Conservation (phyloP, 345 rosid species). For the Populus davidiana region DNA sequence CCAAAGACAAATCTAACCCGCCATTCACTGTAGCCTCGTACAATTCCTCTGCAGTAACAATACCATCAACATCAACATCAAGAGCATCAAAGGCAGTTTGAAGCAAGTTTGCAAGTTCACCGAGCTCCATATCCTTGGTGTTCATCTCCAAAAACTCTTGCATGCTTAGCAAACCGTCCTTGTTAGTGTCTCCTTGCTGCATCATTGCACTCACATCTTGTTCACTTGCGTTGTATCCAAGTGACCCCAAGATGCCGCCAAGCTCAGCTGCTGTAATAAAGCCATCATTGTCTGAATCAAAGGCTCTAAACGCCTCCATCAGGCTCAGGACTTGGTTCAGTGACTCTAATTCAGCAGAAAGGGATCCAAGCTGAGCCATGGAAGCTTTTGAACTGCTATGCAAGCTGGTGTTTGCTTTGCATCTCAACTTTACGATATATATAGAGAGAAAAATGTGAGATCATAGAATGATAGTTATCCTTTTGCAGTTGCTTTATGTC, state of each 20-base stretch:
- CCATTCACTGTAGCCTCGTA: slow-evolving; percentile 23
- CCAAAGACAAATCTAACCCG: slow-evolving; percentile 28
- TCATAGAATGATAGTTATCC: neutral
- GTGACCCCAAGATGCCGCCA: slow-evolving; percentile 50
- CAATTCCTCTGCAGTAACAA: slow-evolving; percentile 42
- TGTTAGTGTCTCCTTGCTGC: slow-evolving; percentile 47
- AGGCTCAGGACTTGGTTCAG: slow-evolving; percentile 43
- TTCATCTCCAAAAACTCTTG: slow-evolving; percentile 62
- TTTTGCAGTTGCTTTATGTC: slow-evolving; percentile 5
- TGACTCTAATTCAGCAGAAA: slow-evolving; percentile 42
- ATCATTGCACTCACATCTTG: slow-evolving; percentile 52
- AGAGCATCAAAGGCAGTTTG: slow-evolving; percentile 33
- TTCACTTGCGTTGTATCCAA: slow-evolving; percentile 46
- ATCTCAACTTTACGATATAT: neutral
- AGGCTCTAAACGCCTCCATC: slow-evolving; percentile 58
- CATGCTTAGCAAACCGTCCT: slow-evolving; percentile 50
- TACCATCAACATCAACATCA: slow-evolving; percentile 20
- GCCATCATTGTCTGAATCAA: slow-evolving; percentile 56
- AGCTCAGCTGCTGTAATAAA: slow-evolving; percentile 52
- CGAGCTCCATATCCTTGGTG: slow-evolving; percentile 46
- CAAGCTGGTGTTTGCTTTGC: slow-evolving; percentile 3
- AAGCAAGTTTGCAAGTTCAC: slow-evolving; percentile 34
- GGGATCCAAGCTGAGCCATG: slow-evolving; percentile 44
- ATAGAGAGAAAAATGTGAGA: neutral
- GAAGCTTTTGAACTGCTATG: neutral